Evolutionary conservation across 2,329 filamentous ascomycete species (phyloP), one percentile per base, ranked within the genome.

Genomic region (Trichoderma lentiforme): DNA sequence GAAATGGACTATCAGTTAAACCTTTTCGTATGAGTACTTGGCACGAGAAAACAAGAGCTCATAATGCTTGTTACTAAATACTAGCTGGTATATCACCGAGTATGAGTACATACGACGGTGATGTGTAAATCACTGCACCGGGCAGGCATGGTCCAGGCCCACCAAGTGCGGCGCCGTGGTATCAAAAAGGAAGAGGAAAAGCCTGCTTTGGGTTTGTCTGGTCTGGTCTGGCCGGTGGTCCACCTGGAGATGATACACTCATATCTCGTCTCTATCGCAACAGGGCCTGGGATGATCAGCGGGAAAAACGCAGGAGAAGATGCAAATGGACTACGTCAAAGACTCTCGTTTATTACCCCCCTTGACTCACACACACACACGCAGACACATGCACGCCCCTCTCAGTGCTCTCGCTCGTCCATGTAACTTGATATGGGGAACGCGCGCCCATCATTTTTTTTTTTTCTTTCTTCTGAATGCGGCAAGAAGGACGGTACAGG

Each of bases 291-390:
- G 30, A 18, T 53, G 63, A 53, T 51, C 43, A 53, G 21, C 39
- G 30, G 15, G 39, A 43, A 43, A n/a, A 32, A 32, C 63, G 63
- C 43, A 65, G 28, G 63, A 65, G 39, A 56, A 64, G 61, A 51
- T 64, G 36, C 28, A 56, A 53, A 34, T 65, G 63, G 63, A 53
- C 63, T 65, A 65, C 63, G 63, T 65, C 63, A 65, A 53, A 34
- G 43, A 32, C 43, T 24, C 12, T 15, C 9, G 39, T 43, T n/a
- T 43, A n/a, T n/a, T 12, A 15, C 11, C 24, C 28, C 36, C 26
- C 28, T n/a, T n/a, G 56, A 32, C 26, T 53, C 47, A 53, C 28
- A 34, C 15, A 8, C 53, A 8, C 56, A 9, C 56, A 30, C 18
- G 28, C 43, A 21, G 43, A 32, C 15, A 43, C 15, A 43, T 3